These are phyloP conservation scores for Sugiyamaella mastotermitis DNA, from an alignment of 805 yeast genomes.

Conservation along the genomic window DNA sequence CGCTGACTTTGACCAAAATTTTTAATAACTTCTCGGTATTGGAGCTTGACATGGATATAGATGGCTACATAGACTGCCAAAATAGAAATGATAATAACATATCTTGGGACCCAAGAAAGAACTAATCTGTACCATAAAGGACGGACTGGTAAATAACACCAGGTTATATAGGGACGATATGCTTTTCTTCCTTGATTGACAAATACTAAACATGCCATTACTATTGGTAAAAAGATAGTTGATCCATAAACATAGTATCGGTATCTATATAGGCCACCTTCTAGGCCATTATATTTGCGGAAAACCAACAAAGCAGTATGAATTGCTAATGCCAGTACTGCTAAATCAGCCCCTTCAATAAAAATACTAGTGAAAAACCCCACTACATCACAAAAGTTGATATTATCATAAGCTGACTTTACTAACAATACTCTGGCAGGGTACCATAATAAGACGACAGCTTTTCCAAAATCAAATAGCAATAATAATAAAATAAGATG, in stretches of 20 bases:
- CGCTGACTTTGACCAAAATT: constrained; percentile 27
- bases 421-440: constrained; percentile 52
- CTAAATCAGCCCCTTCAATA: constrained; percentile 81
- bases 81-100: constrained; percentile 56
- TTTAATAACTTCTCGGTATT: constrained; percentile 25
- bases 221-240: constrained; percentile 54
- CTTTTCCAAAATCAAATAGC: constrained; percentile 71
- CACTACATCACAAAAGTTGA: constrained; percentile 52
- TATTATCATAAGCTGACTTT: constrained; percentile 39
- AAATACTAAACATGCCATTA: constrained; percentile 69
- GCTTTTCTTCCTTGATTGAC: constrained; percentile 42
- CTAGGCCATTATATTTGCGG: constrained; percentile 38
- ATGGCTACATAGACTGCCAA: constrained; percentile 60
- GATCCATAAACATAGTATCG: constrained; percentile 53
- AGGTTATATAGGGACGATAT: constrained; percentile 54
- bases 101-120: constrained; percentile 79
- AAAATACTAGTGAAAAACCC: constrained; percentile 80
- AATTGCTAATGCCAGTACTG: constrained; percentile 74
- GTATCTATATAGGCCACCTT: constrained; percentile 67
- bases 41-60: constrained; percentile 55
- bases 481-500: constrained; percentile 58
- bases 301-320: constrained; percentile 75
- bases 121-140: constrained; percentile 72
- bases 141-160: constrained; percentile 71
- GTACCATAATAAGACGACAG: constrained; percentile 58